Evolutionary conservation across 2,329 filamentous ascomycete genomes (phyloP).

Genomic region (Apiospora sp.): DNA sequence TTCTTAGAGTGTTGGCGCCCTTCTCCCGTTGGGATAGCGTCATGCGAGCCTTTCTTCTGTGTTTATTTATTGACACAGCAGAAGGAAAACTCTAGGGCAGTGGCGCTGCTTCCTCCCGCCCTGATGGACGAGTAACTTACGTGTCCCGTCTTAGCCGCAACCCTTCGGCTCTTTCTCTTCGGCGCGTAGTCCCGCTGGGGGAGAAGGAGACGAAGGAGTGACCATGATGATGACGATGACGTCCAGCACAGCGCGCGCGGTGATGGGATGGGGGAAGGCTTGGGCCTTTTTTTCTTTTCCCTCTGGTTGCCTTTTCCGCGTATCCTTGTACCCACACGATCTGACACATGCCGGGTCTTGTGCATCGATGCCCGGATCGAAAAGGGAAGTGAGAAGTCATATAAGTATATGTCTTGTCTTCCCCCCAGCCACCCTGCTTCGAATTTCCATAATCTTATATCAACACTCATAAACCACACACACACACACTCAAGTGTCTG

Average conservation of each 20-base stretch:
- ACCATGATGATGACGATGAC: neutral
- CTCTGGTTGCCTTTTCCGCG: neutral
- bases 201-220: neutral
- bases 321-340: slow-evolving; percentile 22
- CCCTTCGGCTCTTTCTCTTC: neutral
- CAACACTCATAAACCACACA: neutral
- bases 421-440: slow-evolving; percentile 1
- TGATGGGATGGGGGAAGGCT: slow-evolving; percentile 2
- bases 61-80: slow-evolving; percentile 14
- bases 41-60: neutral
- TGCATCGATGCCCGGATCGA: slow-evolving; percentile 16
- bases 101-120: slow-evolving; percentile 16
- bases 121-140: slow-evolving; percentile 16
- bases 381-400: slow-evolving; percentile 27
- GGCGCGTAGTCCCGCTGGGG: neutral
- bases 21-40: neutral
- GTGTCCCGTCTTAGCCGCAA: neutral
- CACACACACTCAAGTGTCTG: neutral
- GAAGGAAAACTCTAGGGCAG: neutral
- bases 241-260: neutral
- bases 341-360: slow-evolving; percentile 22
- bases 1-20: too few relatives aligned
- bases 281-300: neutral
- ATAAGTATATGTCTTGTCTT: slow-evolving; percentile 34
- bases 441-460: neutral